Evolutionary conservation across 2,329 filamentous ascomycete species (phyloP).

Genomic region (Pseudogymnoascus pannorum): DNA sequence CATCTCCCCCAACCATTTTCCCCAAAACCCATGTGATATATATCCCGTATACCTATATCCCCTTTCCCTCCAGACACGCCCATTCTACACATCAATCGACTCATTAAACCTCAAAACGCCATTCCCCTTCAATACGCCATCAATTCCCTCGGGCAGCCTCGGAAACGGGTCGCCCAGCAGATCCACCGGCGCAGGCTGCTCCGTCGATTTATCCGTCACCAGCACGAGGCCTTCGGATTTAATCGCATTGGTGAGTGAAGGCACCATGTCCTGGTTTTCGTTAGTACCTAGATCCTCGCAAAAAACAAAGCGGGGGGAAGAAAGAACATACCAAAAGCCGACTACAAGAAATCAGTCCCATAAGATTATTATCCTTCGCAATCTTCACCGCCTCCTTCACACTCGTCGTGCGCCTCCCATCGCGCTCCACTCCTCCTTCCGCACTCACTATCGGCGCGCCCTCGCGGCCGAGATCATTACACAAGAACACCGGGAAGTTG

Average conservation of each 20-base stretch:
- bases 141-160: slow-evolving; percentile 70
- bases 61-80: not conserved
- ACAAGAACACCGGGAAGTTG: slow-evolving; percentile 92
- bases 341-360: slow-evolving; percentile 90
- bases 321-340: slow-evolving; percentile 67
- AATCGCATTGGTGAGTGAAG: slow-evolving; percentile 84
- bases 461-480: slow-evolving; percentile 77
- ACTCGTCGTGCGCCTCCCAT: slow-evolving; percentile 68
- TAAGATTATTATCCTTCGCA: slow-evolving; percentile 93
- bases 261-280: slow-evolving; percentile 93
- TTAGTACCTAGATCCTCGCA: too few species aligned
- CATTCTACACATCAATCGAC: slow-evolving; percentile 62
- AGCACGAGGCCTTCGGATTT: slow-evolving; percentile 90
- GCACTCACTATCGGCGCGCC: slow-evolving; percentile 28
- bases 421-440: slow-evolving; percentile 33
- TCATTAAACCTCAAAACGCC: slow-evolving; percentile 91
- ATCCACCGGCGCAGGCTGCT: slow-evolving; percentile 27
- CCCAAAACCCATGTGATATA: not conserved
- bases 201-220: slow-evolving; percentile 74
- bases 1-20: not conserved
- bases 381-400: slow-evolving; percentile 94
- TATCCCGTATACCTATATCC: not conserved
- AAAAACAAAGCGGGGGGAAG: not conserved
- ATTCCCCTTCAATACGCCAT: slow-evolving; percentile 77
- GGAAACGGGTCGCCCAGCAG: slow-evolving; percentile 44